Evolutionary conservation across 768 basidiomycete genomes (phyloP), one percentile per base, ranked within the genome.

Genomic region (Kwoniella shandongensis): DNA sequence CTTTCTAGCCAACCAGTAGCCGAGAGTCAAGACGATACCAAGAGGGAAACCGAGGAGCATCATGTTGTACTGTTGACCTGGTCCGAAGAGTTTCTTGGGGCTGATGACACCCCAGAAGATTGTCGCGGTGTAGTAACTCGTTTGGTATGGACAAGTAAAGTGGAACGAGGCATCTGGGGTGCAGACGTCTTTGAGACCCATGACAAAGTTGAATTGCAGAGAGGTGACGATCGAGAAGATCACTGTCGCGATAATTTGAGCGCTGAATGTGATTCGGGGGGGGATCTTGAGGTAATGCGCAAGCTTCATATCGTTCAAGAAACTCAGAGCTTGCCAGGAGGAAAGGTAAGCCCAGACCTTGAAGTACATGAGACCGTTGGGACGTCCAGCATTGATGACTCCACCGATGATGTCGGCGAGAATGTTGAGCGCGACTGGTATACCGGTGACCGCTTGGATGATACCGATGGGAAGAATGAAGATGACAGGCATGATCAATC

Each of bases 21-120:
- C 54, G 30, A 58, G 30, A 22, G 20, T 17, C 47, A 84, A 78
- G 56, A 87, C 44, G 15, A 84, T 82, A 48, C 90, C 89, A 57
- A 88, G 75, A 53, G 85, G 79, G 82, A 90, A 88, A 80, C 88
- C 88, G 75, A 84, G 85, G 2, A 81, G 68, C n/a, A 89, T 80
- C 15, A 78, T 83, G 59, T 69, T 81, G 79, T 78, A 81, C 17
- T 74, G 70, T 12, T 66, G 67, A 20, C 72, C 76, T 0, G 55
- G 29, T 5, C 75, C 76, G 54, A 78, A 79, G 60, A 77, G 70
- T n/a, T 76, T 63, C 29, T 67, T 67, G 13, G 78, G 56, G 76
- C 75, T 1, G 79, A 77, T 72, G 80, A 66, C 60, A 25, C 69
- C 69, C 71, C 59, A 77, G 62, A 69, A 55, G 60, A 74, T 73